Evolutionary conservation across 805 yeast genomes (phyloP).

Genomic region (Metschnikowia proteae): DNA sequence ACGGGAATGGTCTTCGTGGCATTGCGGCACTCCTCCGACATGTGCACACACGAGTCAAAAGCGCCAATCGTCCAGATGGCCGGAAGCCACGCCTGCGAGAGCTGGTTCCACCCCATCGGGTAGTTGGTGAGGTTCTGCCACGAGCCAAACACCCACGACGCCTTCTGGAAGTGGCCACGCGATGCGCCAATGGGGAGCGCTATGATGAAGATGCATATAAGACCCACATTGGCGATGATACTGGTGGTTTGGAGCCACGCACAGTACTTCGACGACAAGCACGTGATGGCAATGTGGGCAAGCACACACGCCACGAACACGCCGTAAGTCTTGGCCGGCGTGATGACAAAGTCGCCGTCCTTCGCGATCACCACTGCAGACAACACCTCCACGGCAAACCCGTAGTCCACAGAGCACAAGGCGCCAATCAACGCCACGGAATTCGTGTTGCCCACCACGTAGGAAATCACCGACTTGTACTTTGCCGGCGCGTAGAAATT

Average conservation of each 20-base stretch:
- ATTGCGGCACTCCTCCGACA: slow-evolving; percentile 66
- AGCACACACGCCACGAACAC: slow-evolving; percentile 60
- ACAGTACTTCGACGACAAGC: slow-evolving; percentile 52
- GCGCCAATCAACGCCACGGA: slow-evolving; percentile 65
- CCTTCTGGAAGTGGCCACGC: slow-evolving; percentile 41
- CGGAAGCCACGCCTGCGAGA: slow-evolving; percentile 52
- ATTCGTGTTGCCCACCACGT: slow-evolving; percentile 61
- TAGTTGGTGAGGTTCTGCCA: slow-evolving; percentile 50
- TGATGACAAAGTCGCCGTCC: slow-evolving; percentile 54
- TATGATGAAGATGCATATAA: slow-evolving; percentile 54
- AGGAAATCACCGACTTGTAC: slow-evolving; percentile 22
- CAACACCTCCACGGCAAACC: slow-evolving; percentile 56
- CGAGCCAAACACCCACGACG: slow-evolving; percentile 52
- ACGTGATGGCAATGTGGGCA: slow-evolving; percentile 50
- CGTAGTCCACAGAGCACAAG: slow-evolving; percentile 64
- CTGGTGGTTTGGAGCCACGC: slow-evolving; percentile 60
- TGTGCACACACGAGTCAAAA: slow-evolving; percentile 68
- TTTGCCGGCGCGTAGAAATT: slow-evolving; percentile 57
- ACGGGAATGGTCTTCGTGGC: slow-evolving; percentile 62
- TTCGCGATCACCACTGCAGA: slow-evolving; percentile 54
- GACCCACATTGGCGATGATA: slow-evolving; percentile 48
- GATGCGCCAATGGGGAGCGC: slow-evolving; percentile 61
- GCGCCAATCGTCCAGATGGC: slow-evolving; percentile 75
- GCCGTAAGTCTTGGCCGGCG: slow-evolving; percentile 56
- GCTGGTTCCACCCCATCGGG: slow-evolving; percentile 54